A percentile compares a stretch with the other conserved stretches of the same genome.
These are phyloP conservation scores for Boletus sp. DNA, from an alignment of 768 basidiomycete genomes.

Conservation along the genomic window DNA sequence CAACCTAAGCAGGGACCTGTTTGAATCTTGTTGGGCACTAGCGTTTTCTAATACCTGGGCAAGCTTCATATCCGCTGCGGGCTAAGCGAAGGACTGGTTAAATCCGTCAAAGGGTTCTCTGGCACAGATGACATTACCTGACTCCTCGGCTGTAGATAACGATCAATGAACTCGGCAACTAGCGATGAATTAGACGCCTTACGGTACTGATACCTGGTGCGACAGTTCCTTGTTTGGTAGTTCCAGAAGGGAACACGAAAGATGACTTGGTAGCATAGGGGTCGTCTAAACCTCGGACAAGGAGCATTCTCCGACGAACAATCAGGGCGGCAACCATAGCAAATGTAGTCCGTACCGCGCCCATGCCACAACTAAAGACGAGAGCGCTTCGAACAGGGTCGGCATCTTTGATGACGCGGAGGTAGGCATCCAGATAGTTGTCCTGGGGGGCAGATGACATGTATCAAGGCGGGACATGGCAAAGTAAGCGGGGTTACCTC, in stretches of 20 bases:
- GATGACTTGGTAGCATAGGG: conserved; percentile 58
- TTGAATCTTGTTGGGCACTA: conserved; percentile 76
- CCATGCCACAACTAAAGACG: conserved; percentile 96
- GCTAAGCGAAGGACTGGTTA: conserved; percentile 17
- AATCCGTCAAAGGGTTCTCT: background rate
- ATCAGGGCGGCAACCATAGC: conserved; percentile 95
- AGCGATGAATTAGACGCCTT: conserved; percentile 11
- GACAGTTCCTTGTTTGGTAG: conserved; percentile 13
- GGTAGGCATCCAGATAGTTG: conserved; percentile 94
- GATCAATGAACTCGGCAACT: background rate
- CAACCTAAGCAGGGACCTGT: conserved; percentile 67
- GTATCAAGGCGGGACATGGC: background rate
- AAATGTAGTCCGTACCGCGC: conserved; percentile 93
- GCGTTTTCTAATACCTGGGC: conserved; percentile 69
- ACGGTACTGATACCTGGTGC: conserved; percentile 51
- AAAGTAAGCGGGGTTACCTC: conserved; percentile 50
- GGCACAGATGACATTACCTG: conserved; percentile 23
- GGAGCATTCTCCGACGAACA: conserved; percentile 71
- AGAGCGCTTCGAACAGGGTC: conserved; percentile 80
- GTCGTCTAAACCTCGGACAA: conserved; percentile 64
- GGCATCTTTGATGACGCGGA: conserved; percentile 71
- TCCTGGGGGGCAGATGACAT: conserved; percentile 44
- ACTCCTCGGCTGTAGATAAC: conserved; percentile 20
- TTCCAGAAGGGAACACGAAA: conserved; percentile 6
- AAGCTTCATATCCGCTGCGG: conserved; percentile 56